Conservation (phyloP, 2,329 filamentous ascomycete genomes). For the Clonostachys rosea region DNA sequence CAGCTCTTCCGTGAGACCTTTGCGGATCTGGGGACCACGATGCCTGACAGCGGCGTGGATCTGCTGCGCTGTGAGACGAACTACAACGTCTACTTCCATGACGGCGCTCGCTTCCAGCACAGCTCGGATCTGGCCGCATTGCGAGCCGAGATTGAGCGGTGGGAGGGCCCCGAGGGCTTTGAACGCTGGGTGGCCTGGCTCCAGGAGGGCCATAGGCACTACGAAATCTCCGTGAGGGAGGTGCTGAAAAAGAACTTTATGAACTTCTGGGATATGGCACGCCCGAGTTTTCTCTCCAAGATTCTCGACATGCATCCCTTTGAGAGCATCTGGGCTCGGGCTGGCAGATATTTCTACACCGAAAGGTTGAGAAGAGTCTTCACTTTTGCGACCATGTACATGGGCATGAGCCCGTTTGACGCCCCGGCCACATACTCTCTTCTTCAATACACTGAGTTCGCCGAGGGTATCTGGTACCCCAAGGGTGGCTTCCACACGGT, state of each 20-base stretch:
- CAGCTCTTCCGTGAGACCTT: constrained; percentile 68
- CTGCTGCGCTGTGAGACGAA: constrained; percentile 71
- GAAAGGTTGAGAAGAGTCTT: constrained; percentile 67
- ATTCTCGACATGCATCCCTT: constrained; percentile 63
- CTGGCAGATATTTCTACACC: constrained; percentile 63
- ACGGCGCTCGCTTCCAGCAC: constrained; percentile 58
- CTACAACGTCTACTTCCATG: constrained; percentile 70
- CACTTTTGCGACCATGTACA: constrained; percentile 78
- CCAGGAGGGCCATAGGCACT: constrained; percentile 63
- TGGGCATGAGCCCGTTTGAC: constrained; percentile 76
- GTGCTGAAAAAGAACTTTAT: constrained; percentile 66
- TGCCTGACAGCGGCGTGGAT: constrained; percentile 61
- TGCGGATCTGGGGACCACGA: constrained; percentile 60
- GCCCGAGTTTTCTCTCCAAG: constrained; percentile 53
- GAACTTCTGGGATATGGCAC: constrained; percentile 49
- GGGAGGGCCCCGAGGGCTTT: constrained; percentile 68
- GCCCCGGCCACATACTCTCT: constrained; percentile 71
- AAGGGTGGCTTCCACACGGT: constrained; percentile 66
- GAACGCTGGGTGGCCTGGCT: constrained; percentile 64
- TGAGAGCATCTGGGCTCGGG: constrained; percentile 64
- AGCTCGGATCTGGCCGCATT: constrained; percentile 66
- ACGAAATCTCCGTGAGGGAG: constrained; percentile 61
- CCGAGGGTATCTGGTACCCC: constrained; percentile 74
- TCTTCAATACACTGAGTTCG: constrained; percentile 70
- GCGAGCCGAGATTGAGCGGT: constrained; percentile 68